phyloP scores from a whole-genome alignment of 1,284 basidiomycete species.

The Cutaneotrichosporon cutaneum region DNA sequence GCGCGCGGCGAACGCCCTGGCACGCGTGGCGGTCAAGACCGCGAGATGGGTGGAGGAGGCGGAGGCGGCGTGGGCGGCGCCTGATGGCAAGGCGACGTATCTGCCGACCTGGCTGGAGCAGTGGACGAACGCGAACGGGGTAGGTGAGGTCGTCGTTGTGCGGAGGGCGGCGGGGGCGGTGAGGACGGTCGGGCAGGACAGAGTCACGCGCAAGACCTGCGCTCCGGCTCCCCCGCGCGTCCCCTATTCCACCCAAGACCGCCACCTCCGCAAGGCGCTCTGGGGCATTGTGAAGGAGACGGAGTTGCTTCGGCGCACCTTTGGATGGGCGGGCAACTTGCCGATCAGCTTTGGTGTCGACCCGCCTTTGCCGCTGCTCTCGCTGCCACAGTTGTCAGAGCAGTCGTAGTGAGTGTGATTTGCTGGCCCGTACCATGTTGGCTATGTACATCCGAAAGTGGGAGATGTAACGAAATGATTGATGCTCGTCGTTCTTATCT shows the following conservation, averaged over 20 bases:
- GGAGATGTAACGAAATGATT: too few relatives aligned
- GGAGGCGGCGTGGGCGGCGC: too few relatives aligned
- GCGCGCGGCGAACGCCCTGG: neutral
- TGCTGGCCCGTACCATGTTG: too few relatives aligned
- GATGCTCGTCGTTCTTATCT: too few relatives aligned
- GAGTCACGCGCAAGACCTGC: neutral
- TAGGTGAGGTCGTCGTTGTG: too few relatives aligned
- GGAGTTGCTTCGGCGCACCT: neutral
- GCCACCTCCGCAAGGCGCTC: neutral
- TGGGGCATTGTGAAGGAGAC: neutral
- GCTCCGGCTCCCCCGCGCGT: neutral
- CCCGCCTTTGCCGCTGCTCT: neutral
- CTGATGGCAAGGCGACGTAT: too few relatives aligned
- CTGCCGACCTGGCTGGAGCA: neutral
- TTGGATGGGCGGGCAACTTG: neutral
- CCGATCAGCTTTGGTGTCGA: neutral
- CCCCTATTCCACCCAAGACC: neutral
- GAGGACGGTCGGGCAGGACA: too few relatives aligned
- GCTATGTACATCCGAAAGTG: too few relatives aligned
- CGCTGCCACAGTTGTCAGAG: neutral
- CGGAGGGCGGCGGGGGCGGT: too few relatives aligned
- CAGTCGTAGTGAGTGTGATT: too few relatives aligned
- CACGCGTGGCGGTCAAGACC: neutral
- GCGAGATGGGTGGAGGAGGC: neutral
- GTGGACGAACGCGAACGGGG: too few relatives aligned